Evolutionary conservation across 176 grass and related monocot species (phyloP).

Genomic region (Carex kokanica): DNA sequence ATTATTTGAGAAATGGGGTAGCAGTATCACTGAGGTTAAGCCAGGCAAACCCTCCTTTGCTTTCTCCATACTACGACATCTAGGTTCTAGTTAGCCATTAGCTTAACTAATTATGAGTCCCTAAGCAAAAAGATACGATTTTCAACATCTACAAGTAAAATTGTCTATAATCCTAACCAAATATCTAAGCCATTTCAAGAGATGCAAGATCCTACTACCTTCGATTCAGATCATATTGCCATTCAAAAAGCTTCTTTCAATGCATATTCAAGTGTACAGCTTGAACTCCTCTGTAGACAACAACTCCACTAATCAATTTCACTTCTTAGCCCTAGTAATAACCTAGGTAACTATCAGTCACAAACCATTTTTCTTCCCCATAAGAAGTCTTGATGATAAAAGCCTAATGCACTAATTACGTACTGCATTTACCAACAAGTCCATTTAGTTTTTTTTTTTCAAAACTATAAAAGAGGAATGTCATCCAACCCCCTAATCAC

Average conservation of each 20-base stretch:
- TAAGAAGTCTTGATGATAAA: not conserved
- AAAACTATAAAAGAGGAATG: not conserved
- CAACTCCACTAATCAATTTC: not conserved
- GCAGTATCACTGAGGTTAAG: not conserved
- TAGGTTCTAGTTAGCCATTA: not conserved
- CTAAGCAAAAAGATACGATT: not conserved
- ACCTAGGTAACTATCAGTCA: not conserved
- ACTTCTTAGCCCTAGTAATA: not conserved
- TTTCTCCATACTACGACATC: not conserved
- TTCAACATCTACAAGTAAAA: not conserved
- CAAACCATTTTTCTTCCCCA: not conserved
- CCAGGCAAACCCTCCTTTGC: not conserved
- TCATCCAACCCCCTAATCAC: not conserved
- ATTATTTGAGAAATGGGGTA: not conserved
- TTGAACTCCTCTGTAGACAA: not conserved
- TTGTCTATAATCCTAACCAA: not conserved
- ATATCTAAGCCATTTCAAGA: conserved; percentile 8
- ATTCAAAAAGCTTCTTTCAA: not conserved
- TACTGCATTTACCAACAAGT: not conserved
- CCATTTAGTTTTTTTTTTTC: conserved; percentile 6
- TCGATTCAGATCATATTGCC: conserved; percentile 1
- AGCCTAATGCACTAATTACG: not conserved
- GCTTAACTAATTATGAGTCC: not conserved
- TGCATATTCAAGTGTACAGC: not conserved
- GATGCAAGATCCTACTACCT: not conserved